Evolutionary conservation across 73 alveolate genomes (phyloP), one percentile per base, ranked within the genome.

Genomic region (Paraurostyla sp.): DNA sequence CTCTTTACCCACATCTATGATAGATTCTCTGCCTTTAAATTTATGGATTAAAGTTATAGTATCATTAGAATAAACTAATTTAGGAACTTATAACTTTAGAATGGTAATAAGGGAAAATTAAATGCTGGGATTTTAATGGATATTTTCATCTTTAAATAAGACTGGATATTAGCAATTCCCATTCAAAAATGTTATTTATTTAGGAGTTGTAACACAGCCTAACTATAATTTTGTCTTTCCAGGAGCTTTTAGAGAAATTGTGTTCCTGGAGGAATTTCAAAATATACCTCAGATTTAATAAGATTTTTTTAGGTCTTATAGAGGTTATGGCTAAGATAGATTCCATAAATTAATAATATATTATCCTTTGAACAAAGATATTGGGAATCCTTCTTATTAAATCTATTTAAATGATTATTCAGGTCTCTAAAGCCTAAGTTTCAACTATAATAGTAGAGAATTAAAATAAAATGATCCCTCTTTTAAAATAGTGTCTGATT

Each of bases 261-360:
- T 45, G 33, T 52, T 78, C 38, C 0, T 78, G 27, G 32, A 49
- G 49, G 6, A 51, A 3, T 78, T 6, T 54, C n/a, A n/a, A 3
- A 38, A 40, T 32, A 23, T 42, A 13, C 30, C 63, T 9, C 52
- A 78, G 40, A 13, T 78, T 16, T 0, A 30, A 11, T 2, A 25
- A n/a, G 89, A 78, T 29, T 6, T 25, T 25, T 49, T 15, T 35
- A 78, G 89, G 52, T 1, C 76, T 9, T 52, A 7, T 50, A 78
- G 22, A 25, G 89, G 89, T 3, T 78, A 78, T 78, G 89, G 89
- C 0, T 9, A 43, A 27, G 89, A 78, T 54, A 3, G 59, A 35
- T 65, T 22, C 42, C 32, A 4, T 25, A 4, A 49, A 27, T 15
- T 36, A 0, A 18, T 78, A 15, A 6, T 78, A 20, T 50, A n/a